Base-by-base conservation (phyloP, 2,329 filamentous ascomycete genomes). In the Penicillium sp. region DNA sequence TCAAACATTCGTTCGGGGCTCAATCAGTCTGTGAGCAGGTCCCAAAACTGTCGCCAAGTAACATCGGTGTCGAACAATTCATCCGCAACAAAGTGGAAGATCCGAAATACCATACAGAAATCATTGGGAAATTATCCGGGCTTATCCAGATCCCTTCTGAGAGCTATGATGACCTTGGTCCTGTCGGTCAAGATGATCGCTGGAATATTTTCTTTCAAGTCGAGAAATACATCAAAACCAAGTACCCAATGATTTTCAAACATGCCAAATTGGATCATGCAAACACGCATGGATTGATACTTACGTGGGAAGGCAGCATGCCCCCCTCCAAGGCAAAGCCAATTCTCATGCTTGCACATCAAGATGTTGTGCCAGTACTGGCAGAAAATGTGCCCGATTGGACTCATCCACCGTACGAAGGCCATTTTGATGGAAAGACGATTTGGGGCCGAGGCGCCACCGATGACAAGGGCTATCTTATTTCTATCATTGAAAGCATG, bases 381-480 rank as follows among this genome's bases (percentile, higher is more conserved):
- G 73, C 78, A 5, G 73, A 79, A 3, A 81, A 79, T 0, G 58
- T 78, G 7, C 57, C 59, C 3, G 72, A 80, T 33, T 87, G 84
- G 84, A 83, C 77, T 0, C 69, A 86, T 65, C 80, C 82, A 0
- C 84, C 84, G 0, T 87, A 80, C 58, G 77, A 77, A 15, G 84
- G 82, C 7, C 62, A 76, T 56, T 86, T 78, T 51, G 81, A 84
- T 56, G 83, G 83, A 10, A 75, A 75, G 40, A 81, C 75, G 63
- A 73, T 87, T 33, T 87, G 84, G 84, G 84, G 84, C 10, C 77
- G 84, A 18, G 84, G 84, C 3, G 68, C 83, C 0, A 73, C 74
- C 4, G 84, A 87, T 68, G 83, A 81, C 74, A 87, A 87, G 72
- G 83, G 81, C 59, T 80, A 80, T 51, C 73, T 87, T 17, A 77